Conservation (phyloP, 192 early-diverging fungal genomes). For the Podila minutissima region DNA sequence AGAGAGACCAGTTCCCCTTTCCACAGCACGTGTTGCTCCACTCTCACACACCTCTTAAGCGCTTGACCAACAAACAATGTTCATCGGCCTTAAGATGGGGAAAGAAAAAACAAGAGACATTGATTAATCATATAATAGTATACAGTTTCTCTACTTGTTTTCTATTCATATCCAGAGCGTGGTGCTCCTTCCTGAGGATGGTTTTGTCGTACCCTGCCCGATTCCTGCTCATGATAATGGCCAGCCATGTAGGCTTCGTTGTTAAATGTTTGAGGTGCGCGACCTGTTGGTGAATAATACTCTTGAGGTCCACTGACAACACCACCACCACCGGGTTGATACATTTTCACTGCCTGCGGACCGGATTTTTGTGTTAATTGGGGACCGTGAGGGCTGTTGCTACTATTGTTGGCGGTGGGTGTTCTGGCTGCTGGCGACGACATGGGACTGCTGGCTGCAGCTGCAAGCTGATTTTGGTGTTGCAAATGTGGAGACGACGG, state of each 20-base stretch:
- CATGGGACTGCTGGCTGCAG: not conserved
- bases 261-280: constrained; percentile 4
- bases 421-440: not conserved
- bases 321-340: not conserved
- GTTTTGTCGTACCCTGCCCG: constrained; percentile 4
- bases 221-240: constrained; percentile 8
- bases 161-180: not conserved
- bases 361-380: not conserved
- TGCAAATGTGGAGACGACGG: not conserved
- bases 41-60: too few species aligned
- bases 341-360: constrained; percentile 1
- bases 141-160: too few species aligned
- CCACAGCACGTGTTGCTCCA: too few species aligned
- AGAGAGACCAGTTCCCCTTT: too few species aligned
- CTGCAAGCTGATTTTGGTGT: not conserved
- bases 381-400: not conserved
- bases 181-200: constrained; percentile 9
- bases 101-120: too few species aligned
- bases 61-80: too few species aligned
- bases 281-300: constrained; percentile 3
- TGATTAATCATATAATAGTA: too few species aligned
- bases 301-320: constrained; percentile 2
- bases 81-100: too few species aligned
- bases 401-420: not conserved
- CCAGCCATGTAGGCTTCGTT: not conserved